These are phyloP conservation scores for Phoma sp. DNA, from an alignment of 2,329 filamentous ascomycete genomes.

Conservation along the genomic window DNA sequence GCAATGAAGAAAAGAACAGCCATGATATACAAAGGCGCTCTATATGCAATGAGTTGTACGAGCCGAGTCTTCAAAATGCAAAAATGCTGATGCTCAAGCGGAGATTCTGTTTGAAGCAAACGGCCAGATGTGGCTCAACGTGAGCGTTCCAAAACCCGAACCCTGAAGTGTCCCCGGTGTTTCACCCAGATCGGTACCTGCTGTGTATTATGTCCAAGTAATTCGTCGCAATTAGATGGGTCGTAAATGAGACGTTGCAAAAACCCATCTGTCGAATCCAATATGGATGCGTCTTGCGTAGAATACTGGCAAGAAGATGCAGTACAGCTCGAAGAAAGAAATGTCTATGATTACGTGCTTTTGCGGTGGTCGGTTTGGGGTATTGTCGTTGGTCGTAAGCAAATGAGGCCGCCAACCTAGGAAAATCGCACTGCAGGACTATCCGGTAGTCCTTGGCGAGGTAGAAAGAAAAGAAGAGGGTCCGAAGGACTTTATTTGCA, in stretches of 20 bases:
- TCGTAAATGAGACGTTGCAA: constrained; percentile 29
- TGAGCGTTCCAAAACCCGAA: background rate
- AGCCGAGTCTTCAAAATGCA: constrained; percentile 17
- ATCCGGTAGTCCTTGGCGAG: constrained; percentile 28
- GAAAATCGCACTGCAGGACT: constrained; percentile 21
- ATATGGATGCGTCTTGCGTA: constrained; percentile 33
- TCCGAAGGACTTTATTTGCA: constrained; percentile 51
- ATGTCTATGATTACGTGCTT: constrained; percentile 43
- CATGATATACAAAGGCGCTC: constrained; percentile 35
- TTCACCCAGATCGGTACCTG: background rate
- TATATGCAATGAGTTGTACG: constrained; percentile 24
- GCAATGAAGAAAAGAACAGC: constrained; percentile 25
- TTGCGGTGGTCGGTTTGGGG: constrained; percentile 33
- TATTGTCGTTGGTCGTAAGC: constrained; percentile 41
- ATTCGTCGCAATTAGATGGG: constrained; percentile 20
- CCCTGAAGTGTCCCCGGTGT: background rate
- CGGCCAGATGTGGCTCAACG: background rate
- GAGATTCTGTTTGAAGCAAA: constrained; percentile 1
- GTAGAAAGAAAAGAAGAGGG: constrained; percentile 8
- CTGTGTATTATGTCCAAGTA: background rate
- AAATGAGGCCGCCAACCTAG: constrained; percentile 33
- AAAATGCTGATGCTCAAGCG: constrained; percentile 18
- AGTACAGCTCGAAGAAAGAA: constrained; percentile 19
- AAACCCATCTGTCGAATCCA: constrained; percentile 23
- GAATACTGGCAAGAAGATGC: constrained; percentile 25